Evolutionary conservation across 345 rosid genomes (phyloP).

Genomic region (Eucalyptus shirleyi): DNA sequence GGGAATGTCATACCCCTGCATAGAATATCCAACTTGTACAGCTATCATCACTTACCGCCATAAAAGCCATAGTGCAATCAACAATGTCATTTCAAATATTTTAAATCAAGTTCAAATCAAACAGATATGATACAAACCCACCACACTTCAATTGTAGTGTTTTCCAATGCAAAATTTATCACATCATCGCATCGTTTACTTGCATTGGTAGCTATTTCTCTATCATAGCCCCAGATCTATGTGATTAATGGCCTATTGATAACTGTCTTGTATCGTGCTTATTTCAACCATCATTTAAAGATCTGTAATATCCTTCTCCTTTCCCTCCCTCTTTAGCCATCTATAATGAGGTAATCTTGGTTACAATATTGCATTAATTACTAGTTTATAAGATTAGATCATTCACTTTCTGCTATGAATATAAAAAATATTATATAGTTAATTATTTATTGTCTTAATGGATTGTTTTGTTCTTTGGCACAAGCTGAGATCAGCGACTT

Average conservation of each 20-base stretch:
- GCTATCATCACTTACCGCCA: background rate
- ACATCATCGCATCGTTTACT: background rate
- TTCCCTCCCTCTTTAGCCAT: background rate
- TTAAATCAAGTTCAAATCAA: background rate
- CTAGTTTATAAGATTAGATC: background rate
- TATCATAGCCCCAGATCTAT: background rate
- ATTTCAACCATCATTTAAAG: background rate
- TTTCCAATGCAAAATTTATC: background rate
- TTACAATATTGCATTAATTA: background rate
- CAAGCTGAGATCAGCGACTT: background rate
- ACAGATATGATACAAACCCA: background rate
- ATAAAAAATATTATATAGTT: too few species aligned
- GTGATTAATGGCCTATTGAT: background rate
- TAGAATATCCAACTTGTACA: background rate
- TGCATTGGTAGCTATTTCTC: background rate
- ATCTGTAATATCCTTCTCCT: background rate
- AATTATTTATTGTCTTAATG: background rate
- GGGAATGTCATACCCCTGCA: background rate
- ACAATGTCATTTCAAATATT: background rate
- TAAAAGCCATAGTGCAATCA: background rate
- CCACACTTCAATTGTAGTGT: background rate
- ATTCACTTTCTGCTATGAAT: background rate
- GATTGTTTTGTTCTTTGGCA: background rate
- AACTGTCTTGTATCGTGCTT: background rate
- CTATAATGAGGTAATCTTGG: background rate